phyloP scores from a whole-genome alignment of 176 grass and related monocot species.

The Typha latifolia region DNA sequence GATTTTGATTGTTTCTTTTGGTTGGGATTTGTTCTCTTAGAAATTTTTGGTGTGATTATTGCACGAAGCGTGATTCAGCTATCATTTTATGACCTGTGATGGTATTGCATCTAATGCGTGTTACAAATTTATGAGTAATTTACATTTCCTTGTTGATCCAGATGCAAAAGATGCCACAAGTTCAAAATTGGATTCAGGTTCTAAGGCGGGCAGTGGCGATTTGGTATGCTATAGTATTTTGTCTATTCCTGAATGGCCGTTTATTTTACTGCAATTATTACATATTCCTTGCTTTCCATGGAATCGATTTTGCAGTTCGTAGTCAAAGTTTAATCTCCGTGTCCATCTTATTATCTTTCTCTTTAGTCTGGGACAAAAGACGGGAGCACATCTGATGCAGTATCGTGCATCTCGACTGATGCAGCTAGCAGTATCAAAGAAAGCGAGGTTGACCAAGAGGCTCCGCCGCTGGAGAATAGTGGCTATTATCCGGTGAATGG shows the following conservation, averaged over 20 bases:
- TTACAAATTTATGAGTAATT: background rate
- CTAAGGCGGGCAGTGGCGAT: background rate
- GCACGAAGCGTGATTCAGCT: background rate
- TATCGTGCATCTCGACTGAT: slow-evolving; percentile 6
- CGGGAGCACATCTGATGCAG: slow-evolving; percentile 9
- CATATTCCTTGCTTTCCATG: too few species aligned
- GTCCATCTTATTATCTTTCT: background rate
- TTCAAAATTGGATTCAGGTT: background rate
- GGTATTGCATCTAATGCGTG: background rate
- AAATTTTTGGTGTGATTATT: background rate
- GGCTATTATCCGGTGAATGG: slow-evolving; percentile 3
- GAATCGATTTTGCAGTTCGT: background rate
- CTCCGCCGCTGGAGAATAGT: background rate
- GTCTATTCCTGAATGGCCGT: background rate
- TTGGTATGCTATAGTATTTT: slow-evolving; percentile 2
- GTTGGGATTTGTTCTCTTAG: too few species aligned
- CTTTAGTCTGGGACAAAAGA: slow-evolving; percentile 4
- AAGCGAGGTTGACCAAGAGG: slow-evolving; percentile 3
- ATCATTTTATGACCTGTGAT: background rate
- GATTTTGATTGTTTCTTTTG: too few species aligned
- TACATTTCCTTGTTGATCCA: background rate
- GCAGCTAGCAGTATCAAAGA: slow-evolving; percentile 2
- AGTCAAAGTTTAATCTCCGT: background rate
- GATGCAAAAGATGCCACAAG: background rate
- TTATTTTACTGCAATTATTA: background rate